Evolutionary conservation across 1,284 basidiomycete species (phyloP).

Genomic region (Pseudozyma thailandica): DNA sequence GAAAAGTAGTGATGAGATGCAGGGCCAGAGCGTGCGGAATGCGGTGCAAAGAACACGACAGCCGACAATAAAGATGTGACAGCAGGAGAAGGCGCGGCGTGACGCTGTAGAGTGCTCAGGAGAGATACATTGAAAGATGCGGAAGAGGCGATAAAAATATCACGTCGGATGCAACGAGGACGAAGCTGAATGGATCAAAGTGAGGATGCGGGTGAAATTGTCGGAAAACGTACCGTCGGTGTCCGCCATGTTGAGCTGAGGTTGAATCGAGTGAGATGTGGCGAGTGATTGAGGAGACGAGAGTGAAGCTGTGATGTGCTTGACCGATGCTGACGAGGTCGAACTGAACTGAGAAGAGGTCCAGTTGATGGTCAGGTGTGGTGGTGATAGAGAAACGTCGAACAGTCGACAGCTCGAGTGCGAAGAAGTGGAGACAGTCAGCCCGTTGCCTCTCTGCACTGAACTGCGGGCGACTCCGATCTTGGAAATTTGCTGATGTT

Average conservation of each 20-base stretch:
- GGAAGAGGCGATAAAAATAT: constrained; percentile 6
- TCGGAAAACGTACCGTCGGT: constrained; percentile 58
- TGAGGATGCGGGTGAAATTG: constrained; percentile 7
- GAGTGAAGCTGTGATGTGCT: background rate
- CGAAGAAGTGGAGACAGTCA: constrained; percentile 4
- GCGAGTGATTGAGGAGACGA: too few relatives aligned
- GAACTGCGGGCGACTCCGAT: constrained; percentile 8
- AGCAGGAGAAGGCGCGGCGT: background rate
- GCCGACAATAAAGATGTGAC: background rate
- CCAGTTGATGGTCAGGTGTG: constrained; percentile 8
- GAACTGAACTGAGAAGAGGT: constrained; percentile 4
- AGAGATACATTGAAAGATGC: too few relatives aligned
- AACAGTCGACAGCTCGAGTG: background rate
- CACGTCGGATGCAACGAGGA: constrained; percentile 9
- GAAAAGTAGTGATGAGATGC: background rate
- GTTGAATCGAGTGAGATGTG: constrained; percentile 1
- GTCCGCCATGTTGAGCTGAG: constrained; percentile 54
- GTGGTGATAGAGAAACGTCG: constrained; percentile 3
- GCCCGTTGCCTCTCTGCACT: too few relatives aligned
- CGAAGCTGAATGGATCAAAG: constrained; percentile 7
- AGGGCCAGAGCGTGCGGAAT: too few relatives aligned
- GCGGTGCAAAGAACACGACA: too few relatives aligned
- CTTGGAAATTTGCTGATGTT: constrained; percentile 12
- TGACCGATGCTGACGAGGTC: constrained; percentile 9
- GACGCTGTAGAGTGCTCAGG: background rate